These are phyloP conservation scores for Epichloe gansuensis DNA, from an alignment of 2,329 filamentous ascomycete genomes.

Conservation along the genomic window DNA sequence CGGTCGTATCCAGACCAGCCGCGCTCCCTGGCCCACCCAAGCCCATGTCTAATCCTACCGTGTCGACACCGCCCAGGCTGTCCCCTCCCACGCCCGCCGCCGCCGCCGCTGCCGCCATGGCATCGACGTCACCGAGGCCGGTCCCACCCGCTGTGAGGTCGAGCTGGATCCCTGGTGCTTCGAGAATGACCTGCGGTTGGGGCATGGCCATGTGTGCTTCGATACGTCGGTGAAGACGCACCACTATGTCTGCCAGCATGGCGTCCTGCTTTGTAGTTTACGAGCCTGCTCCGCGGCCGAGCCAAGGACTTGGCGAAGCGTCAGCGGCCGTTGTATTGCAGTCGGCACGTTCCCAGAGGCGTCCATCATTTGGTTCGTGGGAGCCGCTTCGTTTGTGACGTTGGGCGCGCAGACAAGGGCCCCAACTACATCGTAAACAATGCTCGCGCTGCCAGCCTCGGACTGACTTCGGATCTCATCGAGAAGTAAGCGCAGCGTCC, in stretches of 20 bases:
- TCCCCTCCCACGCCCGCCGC: constrained; percentile 30
- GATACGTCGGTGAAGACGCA: constrained; percentile 51
- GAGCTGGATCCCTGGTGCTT: constrained; percentile 28
- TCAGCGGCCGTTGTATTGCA: constrained; percentile 35
- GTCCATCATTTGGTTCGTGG: constrained; percentile 18
- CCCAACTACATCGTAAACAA: constrained; percentile 57
- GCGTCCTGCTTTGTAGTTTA: constrained; percentile 42
- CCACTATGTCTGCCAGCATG: constrained; percentile 45
- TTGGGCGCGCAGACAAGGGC: constrained; percentile 59
- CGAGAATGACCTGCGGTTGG: constrained; percentile 29
- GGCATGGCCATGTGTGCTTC: constrained; percentile 49
- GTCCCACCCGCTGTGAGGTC: constrained; percentile 26
- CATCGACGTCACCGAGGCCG: constrained; percentile 28
- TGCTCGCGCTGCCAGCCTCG: constrained; percentile 43
- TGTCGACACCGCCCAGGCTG: constrained; percentile 26
- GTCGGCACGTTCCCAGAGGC: constrained; percentile 23
- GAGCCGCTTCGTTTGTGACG: constrained; percentile 30
- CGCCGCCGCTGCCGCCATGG: constrained; percentile 30
- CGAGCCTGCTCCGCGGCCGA: constrained; percentile 46
- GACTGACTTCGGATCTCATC: constrained; percentile 56
- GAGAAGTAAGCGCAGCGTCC: constrained; percentile 48
- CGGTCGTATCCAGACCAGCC: constrained; percentile 20
- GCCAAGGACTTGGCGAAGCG: constrained; percentile 48
- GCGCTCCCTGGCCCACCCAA: constrained; percentile 25
- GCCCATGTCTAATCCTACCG: constrained; percentile 32